phyloP scores from a whole-genome alignment of 129 eudicot species.

The Kitagawia praeruptora region DNA sequence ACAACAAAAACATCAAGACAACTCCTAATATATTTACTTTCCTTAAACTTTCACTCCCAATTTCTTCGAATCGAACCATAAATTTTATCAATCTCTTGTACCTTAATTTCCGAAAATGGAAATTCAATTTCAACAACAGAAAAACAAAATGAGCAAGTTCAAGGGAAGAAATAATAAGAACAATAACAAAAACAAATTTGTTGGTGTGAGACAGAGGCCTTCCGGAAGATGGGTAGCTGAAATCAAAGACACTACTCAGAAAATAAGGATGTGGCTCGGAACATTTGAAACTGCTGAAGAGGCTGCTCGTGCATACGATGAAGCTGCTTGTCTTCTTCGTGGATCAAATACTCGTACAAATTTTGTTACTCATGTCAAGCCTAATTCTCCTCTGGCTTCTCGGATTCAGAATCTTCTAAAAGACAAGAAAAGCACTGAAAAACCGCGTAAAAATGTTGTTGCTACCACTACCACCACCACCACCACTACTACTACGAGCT shows the following conservation, averaged over 20 bases:
- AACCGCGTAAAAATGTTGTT: constrained; percentile 17
- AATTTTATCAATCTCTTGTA: neutral
- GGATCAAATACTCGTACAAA: constrained; percentile 72
- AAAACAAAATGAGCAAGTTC: constrained; percentile 32
- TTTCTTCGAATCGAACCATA: neutral
- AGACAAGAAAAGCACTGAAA: constrained; percentile 38
- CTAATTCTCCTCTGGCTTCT: constrained; percentile 63
- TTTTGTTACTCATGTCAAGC: constrained; percentile 52
- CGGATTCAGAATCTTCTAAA: constrained; percentile 61
- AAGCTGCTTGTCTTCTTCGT: constrained; percentile 78
- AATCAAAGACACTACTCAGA: constrained; percentile 84
- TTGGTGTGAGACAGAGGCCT: constrained; percentile 86
- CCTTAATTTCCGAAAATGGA: constrained; percentile 26
- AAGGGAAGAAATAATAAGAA: constrained; percentile 30
- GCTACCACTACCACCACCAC: neutral
- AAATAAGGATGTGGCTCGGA: constrained; percentile 89
- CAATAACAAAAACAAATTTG: constrained; percentile 43
- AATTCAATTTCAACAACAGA: constrained; percentile 43
- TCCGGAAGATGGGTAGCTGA: constrained; percentile 95
- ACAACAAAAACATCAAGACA: constrained; percentile 27
- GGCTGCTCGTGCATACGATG: constrained; percentile 84
- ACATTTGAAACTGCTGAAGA: constrained; percentile 83
- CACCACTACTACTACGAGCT: neutral
- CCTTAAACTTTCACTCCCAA: neutral
- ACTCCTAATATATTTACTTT: neutral